phyloP scores from a whole-genome alignment of 148 eudicot species.

The Suaeda aralocaspica region DNA sequence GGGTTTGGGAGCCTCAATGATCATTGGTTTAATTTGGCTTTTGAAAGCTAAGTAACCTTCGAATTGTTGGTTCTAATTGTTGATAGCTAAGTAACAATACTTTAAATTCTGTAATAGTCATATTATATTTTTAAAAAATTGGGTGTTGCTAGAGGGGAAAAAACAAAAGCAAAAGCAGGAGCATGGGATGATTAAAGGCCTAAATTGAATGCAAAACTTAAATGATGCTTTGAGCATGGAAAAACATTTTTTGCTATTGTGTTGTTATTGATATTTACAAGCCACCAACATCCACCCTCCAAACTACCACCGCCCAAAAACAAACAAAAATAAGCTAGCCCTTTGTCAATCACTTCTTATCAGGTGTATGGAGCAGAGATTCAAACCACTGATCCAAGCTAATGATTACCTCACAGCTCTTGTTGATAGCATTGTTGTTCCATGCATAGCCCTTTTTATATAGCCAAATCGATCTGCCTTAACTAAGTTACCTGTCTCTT shows the following conservation, averaged over 20 bases:
- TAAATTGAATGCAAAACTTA: neutral
- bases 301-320: neutral
- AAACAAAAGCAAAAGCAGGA: too few relatives aligned
- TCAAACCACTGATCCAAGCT: neutral
- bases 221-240: neutral
- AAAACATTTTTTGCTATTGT: too few relatives aligned
- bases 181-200: neutral
- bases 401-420: conserved; percentile 68
- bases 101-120: too few relatives aligned
- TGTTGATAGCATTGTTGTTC: conserved; percentile 83
- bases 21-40: neutral
- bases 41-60: neutral
- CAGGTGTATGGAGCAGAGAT: neutral
- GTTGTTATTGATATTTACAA: neutral
- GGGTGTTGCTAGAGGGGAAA: too few relatives aligned
- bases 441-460: conserved; percentile 98
- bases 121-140: too few relatives aligned
- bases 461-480: conserved; percentile 98
- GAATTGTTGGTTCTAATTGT: too few relatives aligned
- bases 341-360: neutral
- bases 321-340: neutral
- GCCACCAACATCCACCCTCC: too few relatives aligned
- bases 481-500: conserved; percentile 92
- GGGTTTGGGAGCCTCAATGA: neutral
- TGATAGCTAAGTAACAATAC: too few relatives aligned